Conservation (phyloP, 2,329 filamentous ascomycete species). For the Scedosporium apiospermum region DNA sequence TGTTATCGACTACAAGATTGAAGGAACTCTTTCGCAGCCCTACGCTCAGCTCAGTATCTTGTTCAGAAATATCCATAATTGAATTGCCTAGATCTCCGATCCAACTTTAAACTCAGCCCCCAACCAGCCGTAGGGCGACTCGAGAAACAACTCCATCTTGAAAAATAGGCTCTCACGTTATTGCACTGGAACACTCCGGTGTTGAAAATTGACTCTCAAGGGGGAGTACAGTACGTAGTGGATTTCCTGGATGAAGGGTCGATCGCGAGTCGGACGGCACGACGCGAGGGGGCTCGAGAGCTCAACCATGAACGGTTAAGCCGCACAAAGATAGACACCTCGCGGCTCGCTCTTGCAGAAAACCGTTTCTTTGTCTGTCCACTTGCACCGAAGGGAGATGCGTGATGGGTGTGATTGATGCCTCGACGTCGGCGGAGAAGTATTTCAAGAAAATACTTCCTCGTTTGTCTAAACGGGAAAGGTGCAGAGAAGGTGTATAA, state of each 20-base stretch:
- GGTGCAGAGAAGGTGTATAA: background rate
- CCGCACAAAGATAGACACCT: background rate
- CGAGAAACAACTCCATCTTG: too few relatives aligned
- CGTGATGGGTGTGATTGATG: background rate
- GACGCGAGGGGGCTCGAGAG: slow-evolving; percentile 1
- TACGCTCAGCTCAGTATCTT: too few relatives aligned
- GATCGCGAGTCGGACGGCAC: background rate
- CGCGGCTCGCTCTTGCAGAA: background rate
- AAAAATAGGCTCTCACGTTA: too few relatives aligned
- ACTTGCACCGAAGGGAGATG: background rate
- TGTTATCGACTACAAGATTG: background rate
- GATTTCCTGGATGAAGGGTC: slow-evolving; percentile 1
- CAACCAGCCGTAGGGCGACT: too few relatives aligned
- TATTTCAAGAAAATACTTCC: background rate
- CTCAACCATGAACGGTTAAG: background rate
- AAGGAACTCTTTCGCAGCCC: background rate
- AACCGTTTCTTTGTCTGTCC: background rate
- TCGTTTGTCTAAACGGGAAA: background rate
- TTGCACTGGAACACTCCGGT: too few relatives aligned
- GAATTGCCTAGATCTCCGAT: too few relatives aligned
- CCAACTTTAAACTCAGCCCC: too few relatives aligned
- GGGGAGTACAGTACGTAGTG: background rate
- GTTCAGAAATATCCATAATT: too few relatives aligned
- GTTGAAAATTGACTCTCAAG: background rate
- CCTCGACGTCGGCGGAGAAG: background rate